A percentile compares a stretch with the other conserved stretches of the same genome.
These are phyloP conservation scores for Mayamaea pseudoterrestris DNA, from an alignment of 108 stramenopile genomes.

Conservation along the genomic window DNA sequence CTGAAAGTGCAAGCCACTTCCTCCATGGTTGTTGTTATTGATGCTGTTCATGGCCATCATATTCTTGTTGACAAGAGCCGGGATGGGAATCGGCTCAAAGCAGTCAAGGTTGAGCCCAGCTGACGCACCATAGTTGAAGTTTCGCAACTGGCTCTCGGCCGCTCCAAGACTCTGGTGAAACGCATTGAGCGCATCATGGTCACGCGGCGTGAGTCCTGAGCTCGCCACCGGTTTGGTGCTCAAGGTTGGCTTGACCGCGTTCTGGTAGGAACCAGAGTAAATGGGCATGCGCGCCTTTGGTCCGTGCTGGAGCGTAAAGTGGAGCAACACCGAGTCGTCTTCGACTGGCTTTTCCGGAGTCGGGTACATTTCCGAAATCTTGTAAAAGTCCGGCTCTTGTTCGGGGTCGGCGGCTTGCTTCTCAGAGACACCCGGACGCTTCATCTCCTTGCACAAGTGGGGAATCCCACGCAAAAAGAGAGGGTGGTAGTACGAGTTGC, in stretches of 20 bases:
- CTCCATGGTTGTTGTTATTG: too few species aligned
- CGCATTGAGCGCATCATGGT: constrained; percentile 1
- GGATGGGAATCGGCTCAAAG: neutral
- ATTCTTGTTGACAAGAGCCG: neutral
- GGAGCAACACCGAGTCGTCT: constrained; percentile 37
- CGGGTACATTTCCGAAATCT: constrained; percentile 37
- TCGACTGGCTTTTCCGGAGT: constrained; percentile 29
- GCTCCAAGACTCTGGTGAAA: constrained; percentile 9
- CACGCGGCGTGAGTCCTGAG: constrained; percentile 3
- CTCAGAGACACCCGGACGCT: constrained; percentile 35
- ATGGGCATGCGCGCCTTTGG: constrained; percentile 66
- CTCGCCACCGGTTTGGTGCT: neutral
- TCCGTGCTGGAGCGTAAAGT: constrained; percentile 40
- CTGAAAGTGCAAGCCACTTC: neutral
- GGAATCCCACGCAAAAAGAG: constrained; percentile 39
- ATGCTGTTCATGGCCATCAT: neutral
- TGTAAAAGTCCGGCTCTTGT: constrained; percentile 45
- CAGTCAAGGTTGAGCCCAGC: too few species aligned
- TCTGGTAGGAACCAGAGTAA: constrained; percentile 4
- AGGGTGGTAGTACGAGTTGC: constrained; percentile 62
- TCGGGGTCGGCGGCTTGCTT: constrained; percentile 36
- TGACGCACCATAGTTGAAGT: too few species aligned
- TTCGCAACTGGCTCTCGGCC: too few species aligned
- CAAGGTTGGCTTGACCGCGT: too few species aligned
- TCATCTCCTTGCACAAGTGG: constrained; percentile 37